Base-by-base conservation (phyloP, 441 rosid species). In the Croton laevigatus region DNA sequence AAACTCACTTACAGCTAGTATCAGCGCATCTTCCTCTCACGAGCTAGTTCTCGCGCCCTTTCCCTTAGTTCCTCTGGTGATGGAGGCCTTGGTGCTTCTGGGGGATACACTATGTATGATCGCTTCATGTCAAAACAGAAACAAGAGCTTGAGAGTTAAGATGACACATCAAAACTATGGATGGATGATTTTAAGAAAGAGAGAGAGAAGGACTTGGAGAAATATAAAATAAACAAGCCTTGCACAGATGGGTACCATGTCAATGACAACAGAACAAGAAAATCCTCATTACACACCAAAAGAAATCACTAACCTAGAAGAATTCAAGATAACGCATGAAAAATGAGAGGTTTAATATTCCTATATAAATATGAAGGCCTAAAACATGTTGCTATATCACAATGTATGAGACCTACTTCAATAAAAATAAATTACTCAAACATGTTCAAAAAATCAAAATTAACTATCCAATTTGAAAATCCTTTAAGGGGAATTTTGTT, bases 61-160 rank as follows among this genome's bases (percentile, higher is more conserved):
- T 91, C 96, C 76, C 97, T 86, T 3, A 91, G 71, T 75, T 94
- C 97, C 71, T 91, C 97, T 0, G 97, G 95, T 2, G 97, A 82
- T 42, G 82, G 97, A n/a, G 97, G 97, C 62, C 85, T 83, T 22
- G 81, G 84, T 68, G 75, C 91, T 67, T 86, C 89, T 5, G 89
- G 81, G 8, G 96, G 97, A 75, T 88, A 87, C 1, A 87, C 95
- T 44, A 91, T 59, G 59, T 94, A 94, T 10, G 94, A 84, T 57
- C 83, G 89, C 96, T 93, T 67, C 86, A 83, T 60, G 68, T 32
- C 69, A 75, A 71, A 70, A 49, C 20, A 66, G 61, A 57, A 73
- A 65, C 75, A 72, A 48, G 49, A 52, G 16, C 60, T 46, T 57
- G 48, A 27, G 22, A 60, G 23, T 59, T 70, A 1, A 53, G 20